Percentiles rank a stretch among this genome's conserved stretches.
phyloP scores from a whole-genome alignment of 2,329 filamentous ascomycete genomes.

The Claviceps pusilla region DNA sequence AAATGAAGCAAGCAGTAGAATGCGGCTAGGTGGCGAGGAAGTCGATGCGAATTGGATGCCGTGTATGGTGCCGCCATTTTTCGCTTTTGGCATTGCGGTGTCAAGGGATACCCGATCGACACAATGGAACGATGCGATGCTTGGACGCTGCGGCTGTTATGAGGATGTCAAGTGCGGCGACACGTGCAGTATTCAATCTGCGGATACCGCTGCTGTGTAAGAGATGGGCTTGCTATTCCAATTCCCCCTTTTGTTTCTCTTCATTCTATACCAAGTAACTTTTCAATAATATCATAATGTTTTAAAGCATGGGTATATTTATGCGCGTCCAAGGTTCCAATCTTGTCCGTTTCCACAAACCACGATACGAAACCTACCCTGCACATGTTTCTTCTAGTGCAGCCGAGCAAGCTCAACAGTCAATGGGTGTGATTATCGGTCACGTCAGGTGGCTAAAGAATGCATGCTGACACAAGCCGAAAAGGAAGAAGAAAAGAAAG shows the following conservation, averaged over 20 bases:
- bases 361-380: neutral
- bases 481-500: too few species aligned
- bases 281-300: neutral
- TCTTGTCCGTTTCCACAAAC: neutral
- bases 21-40: neutral
- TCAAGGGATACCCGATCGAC: neutral
- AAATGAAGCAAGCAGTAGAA: neutral
- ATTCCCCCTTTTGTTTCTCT: neutral
- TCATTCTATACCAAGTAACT: neutral
- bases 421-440: neutral
- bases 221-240: neutral
- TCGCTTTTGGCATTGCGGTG: conserved; percentile 3
- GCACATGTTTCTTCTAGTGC: neutral
- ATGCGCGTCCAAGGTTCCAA: neutral
- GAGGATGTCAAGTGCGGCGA: neutral
- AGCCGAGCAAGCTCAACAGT: neutral
- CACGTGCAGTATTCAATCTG: neutral
- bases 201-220: neutral
- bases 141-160: neutral
- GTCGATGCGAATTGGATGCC: neutral
- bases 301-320: neutral
- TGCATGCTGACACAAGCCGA: too few species aligned
- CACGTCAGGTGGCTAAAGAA: neutral
- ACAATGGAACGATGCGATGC: neutral
- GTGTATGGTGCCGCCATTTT: neutral